Percentiles rank a stretch among this genome's conserved stretches.
These are phyloP conservation scores for Emydomyces testavorans DNA, from an alignment of 2,329 filamentous ascomycete species.

Conservation along the genomic window DNA sequence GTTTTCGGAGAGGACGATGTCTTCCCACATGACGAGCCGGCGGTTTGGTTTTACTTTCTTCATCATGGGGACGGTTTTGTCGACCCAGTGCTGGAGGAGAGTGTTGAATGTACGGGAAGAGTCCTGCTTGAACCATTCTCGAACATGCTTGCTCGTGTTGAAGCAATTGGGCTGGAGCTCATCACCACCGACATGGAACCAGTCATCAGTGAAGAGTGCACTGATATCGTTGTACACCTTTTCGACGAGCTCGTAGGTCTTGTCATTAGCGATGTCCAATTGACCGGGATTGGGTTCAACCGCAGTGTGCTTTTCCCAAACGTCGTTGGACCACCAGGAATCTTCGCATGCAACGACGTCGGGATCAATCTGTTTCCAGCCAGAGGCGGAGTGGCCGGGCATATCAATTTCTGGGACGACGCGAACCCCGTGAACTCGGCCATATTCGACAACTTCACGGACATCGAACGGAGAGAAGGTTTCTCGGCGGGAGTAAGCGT, in stretches of 20 bases:
- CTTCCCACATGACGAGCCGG: conserved; percentile 49
- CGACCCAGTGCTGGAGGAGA: conserved; percentile 45
- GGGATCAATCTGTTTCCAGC: conserved; percentile 47
- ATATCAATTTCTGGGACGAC: conserved; percentile 53
- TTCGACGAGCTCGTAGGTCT: conserved; percentile 44
- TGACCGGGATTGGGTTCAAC: conserved; percentile 48
- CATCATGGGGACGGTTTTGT: conserved; percentile 43
- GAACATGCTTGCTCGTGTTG: conserved; percentile 44
- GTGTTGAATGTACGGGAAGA: conserved; percentile 42
- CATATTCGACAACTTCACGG: conserved; percentile 39
- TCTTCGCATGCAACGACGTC: conserved; percentile 46
- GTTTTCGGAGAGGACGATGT: conserved; percentile 35
- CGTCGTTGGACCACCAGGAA: conserved; percentile 52
- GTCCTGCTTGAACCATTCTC: conserved; percentile 42
- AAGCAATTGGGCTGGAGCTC: conserved; percentile 47
- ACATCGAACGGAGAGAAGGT: conserved; percentile 37
- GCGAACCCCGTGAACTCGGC: conserved; percentile 45
- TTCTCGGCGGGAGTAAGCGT: conserved; percentile 43
- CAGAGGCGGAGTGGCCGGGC: conserved; percentile 47
- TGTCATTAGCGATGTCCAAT: conserved; percentile 45
- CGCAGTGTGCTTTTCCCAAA: conserved; percentile 44
- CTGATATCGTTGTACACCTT: conserved; percentile 46
- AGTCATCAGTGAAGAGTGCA: conserved; percentile 40
- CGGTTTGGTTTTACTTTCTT: conserved; percentile 33
- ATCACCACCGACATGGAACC: conserved; percentile 47